phyloP scores from a whole-genome alignment of 306 rosid species.

The Trifolium dubium region DNA sequence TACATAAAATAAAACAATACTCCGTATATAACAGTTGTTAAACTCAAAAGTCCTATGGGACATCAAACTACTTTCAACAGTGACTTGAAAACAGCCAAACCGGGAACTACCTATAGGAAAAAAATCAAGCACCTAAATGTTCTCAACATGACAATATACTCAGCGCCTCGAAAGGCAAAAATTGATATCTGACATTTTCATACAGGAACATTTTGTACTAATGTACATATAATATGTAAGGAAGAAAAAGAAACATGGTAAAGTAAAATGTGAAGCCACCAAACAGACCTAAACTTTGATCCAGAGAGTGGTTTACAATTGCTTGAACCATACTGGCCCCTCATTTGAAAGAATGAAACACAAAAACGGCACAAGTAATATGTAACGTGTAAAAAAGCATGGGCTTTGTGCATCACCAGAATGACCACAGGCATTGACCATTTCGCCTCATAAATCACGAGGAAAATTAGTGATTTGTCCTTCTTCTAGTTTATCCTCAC shows the following conservation, averaged over 20 bases:
- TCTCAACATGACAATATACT: conserved; percentile 53
- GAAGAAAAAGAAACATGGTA: not conserved
- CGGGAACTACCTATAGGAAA: conserved; percentile 43
- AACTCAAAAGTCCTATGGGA: conserved; percentile 27
- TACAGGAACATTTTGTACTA: conserved; percentile 59
- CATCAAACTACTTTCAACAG: conserved; percentile 45
- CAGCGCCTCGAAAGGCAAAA: conserved; percentile 62
- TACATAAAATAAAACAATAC: conserved; percentile 52
- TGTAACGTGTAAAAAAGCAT: conserved; percentile 20
- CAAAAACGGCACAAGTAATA: conserved; percentile 43
- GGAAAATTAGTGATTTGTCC: conserved; percentile 91
- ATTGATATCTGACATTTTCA: conserved; percentile 58
- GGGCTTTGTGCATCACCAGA: conserved; percentile 48
- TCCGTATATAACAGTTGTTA: conserved; percentile 48
- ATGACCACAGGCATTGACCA: conserved; percentile 41
- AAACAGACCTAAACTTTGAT: conserved; percentile 48
- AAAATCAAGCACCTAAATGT: conserved; percentile 51
- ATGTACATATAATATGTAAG: conserved; percentile 63
- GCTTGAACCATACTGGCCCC: conserved; percentile 49
- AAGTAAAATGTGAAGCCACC: conserved; percentile 48
- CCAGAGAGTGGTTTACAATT: conserved; percentile 51
- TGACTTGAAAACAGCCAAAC: conserved; percentile 46
- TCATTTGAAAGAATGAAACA: conserved; percentile 46
- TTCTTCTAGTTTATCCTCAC: conserved; percentile 87
- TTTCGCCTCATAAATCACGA: conserved; percentile 66